These are phyloP conservation scores for Penicillium nordicum DNA, from an alignment of 2,329 filamentous ascomycete species.

Conservation along the genomic window DNA sequence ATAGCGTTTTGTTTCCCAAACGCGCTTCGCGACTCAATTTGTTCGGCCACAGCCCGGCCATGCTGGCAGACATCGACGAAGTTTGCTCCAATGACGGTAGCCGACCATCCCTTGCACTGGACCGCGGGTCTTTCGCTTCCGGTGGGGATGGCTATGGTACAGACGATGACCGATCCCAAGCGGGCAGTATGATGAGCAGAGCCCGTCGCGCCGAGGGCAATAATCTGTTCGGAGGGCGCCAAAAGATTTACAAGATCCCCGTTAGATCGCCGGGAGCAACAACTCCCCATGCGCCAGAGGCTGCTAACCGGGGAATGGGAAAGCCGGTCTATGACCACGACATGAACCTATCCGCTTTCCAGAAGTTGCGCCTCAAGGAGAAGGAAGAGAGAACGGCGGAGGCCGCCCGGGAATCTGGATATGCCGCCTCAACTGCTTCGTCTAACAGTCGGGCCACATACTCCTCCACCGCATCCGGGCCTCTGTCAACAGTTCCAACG, in stretches of 20 bases:
- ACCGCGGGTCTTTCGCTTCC: conserved; percentile 63
- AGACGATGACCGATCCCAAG: conserved; percentile 62
- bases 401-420: conserved; percentile 41
- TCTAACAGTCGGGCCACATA: conserved; percentile 74
- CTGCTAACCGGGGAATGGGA: conserved; percentile 47
- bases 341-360: conserved; percentile 76
- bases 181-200: conserved; percentile 76
- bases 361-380: conserved; percentile 61
- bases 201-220: conserved; percentile 84
- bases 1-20: conserved; percentile 83
- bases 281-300: conserved; percentile 27
- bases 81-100: conserved; percentile 71
- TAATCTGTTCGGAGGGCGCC: conserved; percentile 86
- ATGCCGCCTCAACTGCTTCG: conserved; percentile 58
- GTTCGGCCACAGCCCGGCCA: conserved; percentile 59
- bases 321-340: conserved; percentile 83
- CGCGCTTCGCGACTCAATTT: conserved; percentile 74
- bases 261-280: conserved; percentile 43
- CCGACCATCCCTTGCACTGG: conserved; percentile 57
- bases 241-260: conserved; percentile 89
- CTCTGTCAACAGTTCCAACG: conserved; percentile 64
- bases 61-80: conserved; percentile 82
- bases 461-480: conserved; percentile 77
- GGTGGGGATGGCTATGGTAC: conserved; percentile 57
- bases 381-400: conserved; percentile 49